A percentile compares a stretch with the other conserved stretches of the same genome.
phyloP scores from a whole-genome alignment of 2,329 filamentous ascomycete genomes.

The Leptographium flavum region DNA sequence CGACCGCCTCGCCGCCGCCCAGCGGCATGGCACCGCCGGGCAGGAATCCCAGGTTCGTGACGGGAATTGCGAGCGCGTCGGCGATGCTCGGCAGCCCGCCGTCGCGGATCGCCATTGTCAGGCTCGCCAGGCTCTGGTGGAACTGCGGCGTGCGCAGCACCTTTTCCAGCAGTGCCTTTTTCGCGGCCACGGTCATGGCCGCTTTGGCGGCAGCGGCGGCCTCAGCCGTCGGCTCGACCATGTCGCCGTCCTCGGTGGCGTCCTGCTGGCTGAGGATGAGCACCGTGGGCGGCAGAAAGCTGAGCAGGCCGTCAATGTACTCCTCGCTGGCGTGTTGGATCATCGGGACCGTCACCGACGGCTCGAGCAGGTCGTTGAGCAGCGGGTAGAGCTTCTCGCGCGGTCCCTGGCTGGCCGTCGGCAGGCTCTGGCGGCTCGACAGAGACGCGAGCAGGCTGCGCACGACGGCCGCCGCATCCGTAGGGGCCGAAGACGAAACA shows the following conservation, averaged over 20 bases:
- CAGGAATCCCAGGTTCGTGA: constrained; percentile 75
- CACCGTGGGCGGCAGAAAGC: constrained; percentile 63
- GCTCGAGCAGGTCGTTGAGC: constrained; percentile 70
- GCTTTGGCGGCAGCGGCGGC: constrained; percentile 59
- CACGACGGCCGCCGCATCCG: constrained; percentile 62
- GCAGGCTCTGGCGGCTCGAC: constrained; percentile 33
- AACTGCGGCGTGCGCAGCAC: constrained; percentile 87
- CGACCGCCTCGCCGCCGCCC: constrained; percentile 76
- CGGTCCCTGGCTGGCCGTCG: constrained; percentile 26
- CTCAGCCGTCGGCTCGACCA: constrained; percentile 49
- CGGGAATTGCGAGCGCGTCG: constrained; percentile 66
- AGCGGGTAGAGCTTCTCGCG: constrained; percentile 61
- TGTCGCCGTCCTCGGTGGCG: constrained; percentile 35
- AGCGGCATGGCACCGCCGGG: constrained; percentile 63
- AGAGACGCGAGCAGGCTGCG: constrained; percentile 82
- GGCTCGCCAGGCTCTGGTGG: constrained; percentile 66
- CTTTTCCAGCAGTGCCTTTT: constrained; percentile 65
- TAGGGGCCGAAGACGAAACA: constrained; percentile 39
- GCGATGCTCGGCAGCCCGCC: constrained; percentile 83
- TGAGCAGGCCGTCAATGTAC: constrained; percentile 60
- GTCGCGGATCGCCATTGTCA: constrained; percentile 79
- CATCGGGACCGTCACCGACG: constrained; percentile 63
- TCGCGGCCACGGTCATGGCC: constrained; percentile 59
- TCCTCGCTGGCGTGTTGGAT: constrained; percentile 51
- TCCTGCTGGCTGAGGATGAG: constrained; percentile 62